Base-by-base conservation (phyloP, 345 rosid genomes). In the Populus deltoides region DNA sequence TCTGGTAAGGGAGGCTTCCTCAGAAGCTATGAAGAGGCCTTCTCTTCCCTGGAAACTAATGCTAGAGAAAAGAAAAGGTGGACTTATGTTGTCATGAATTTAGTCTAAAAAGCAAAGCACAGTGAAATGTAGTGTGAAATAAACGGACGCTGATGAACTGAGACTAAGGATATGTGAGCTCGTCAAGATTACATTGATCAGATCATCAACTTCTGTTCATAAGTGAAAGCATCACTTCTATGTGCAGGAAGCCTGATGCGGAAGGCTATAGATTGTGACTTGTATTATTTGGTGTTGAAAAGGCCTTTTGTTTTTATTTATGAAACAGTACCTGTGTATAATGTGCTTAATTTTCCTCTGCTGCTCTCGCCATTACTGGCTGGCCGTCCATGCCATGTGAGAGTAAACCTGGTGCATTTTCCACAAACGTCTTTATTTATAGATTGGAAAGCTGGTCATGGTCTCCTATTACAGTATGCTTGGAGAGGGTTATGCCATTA, bases 1-100 rank as follows among this genome's bases (percentile, higher is more conserved):
- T 85, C 87, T 68, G 91, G 92, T 57, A 89, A 90, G 80, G 91
- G 91, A 8, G 69, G 73, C 74, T 91, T 90, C 82, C 85, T 93
- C 62, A 80, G 35, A 45, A 79, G 81, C 68, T 90, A 88, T 17
- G 92, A 90, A 83, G 84, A 86, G 51, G 70, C 74, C 29, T 86
- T 77, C 62, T 72, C 61, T 20, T 82, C 86, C 74, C 80, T 84
- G 43, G 86, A 82, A 70, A 86, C 70, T 24, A 41, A 49, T 62
- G 77, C 77, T 29, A 85, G 82, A 68, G 81, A 86, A 65, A 72
- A 83, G 62, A 83, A 77, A 69, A 73, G 78, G 55, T 86, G 89
- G 89, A 88, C 88, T 20, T 86, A 89, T 74, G 79, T 68, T 75
- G 41, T 91, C 73, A 84, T 90, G 55, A 85, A 86, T 83, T 72